phyloP scores from a whole-genome alignment of 371 early-diverging fungal species.

The Rhizopus delemar region DNA sequence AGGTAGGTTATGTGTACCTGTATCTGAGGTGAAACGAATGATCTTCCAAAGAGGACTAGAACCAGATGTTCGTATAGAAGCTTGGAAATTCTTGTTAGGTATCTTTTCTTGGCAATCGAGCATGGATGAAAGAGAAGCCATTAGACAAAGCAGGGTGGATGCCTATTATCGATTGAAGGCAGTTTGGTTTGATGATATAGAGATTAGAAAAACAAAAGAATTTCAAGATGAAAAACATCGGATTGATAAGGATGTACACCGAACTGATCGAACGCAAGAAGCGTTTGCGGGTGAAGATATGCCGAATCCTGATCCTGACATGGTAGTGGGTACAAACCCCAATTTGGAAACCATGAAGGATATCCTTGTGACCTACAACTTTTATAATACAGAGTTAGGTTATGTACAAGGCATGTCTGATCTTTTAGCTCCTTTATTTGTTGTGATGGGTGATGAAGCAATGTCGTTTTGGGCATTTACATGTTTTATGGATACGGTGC shows the following conservation, averaged over 20 bases:
- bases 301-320: too few relatives aligned
- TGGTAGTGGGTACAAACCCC: conserved; percentile 63
- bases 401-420: conserved; percentile 98
- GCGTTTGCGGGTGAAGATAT: conserved; percentile 61
- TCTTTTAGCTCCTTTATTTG: conserved; percentile 84
- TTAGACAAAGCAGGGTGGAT: conserved; percentile 62
- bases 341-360: conserved; percentile 84
- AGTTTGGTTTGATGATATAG: conserved; percentile 75
- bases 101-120: conserved; percentile 87
- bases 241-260: conserved; percentile 92
- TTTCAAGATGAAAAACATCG: conserved; percentile 83
- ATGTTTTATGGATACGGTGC: conserved; percentile 84
- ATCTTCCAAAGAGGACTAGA: conserved; percentile 84
- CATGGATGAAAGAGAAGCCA: conserved; percentile 69
- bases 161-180: conserved; percentile 77
- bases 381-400: conserved; percentile 66
- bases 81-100: conserved; percentile 87
- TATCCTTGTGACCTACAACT: conserved; percentile 87
- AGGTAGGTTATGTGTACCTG: conserved; percentile 57
- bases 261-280: conserved; percentile 85
- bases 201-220: conserved; percentile 53
- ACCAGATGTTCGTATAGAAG: conserved; percentile 81
- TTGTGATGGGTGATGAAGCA: conserved; percentile 85
- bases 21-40: conserved; percentile 57
- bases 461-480: conserved; percentile 92